Evolutionary conservation across 2,329 filamentous ascomycete species (phyloP), one percentile per base, ranked within the genome.

Genomic region (Aspergillus oerlinghausenensis): DNA sequence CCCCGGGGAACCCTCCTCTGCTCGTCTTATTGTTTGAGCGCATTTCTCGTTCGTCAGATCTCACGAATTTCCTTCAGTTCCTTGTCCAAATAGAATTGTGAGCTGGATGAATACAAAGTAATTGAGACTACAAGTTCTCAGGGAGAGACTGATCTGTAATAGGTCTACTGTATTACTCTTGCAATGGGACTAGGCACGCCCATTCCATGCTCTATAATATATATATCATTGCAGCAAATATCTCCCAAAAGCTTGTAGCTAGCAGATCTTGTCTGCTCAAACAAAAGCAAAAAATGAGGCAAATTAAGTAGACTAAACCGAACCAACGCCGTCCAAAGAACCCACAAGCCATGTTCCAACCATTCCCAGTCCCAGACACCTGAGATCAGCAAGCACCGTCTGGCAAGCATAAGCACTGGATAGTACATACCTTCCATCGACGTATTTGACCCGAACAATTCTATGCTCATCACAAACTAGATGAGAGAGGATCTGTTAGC

Each of bases 11-110:
- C 0, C 11, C 50, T 47, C 35, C 38, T 55, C n/a, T 52, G 53
- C 26, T 28, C 51, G 47, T 50, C 50, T 58, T 42, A 50, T 51
- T 55, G 58, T 51, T 50, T 45, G 38, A 48, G 51, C 50, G 23
- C 43, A 26, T 25, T 14, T 25, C 6, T 21, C 23, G 25, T 47
- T n/a, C 43, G 6, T 26, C 23, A 47, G n/a, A 7, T 26, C 10
- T 47, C 43, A 47, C 23, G 43, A 47, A 25, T 47, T 14, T 25
- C 43, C 43, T 47, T 47, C 14, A 47, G 9, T 14, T 47, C 7
- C 21, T 26, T 21, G 21, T 23, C 21, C 14, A 47, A 26, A 25
- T 47, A 47, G 43, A 47, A 26, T 47, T 21, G 43, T 47, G 43
- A 19, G 19, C 43, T 17, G 43, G 21, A 21, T 2, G 40, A 43